Conservation (phyloP, 1,139 yeast species). For the Pichia sp. region DNA sequence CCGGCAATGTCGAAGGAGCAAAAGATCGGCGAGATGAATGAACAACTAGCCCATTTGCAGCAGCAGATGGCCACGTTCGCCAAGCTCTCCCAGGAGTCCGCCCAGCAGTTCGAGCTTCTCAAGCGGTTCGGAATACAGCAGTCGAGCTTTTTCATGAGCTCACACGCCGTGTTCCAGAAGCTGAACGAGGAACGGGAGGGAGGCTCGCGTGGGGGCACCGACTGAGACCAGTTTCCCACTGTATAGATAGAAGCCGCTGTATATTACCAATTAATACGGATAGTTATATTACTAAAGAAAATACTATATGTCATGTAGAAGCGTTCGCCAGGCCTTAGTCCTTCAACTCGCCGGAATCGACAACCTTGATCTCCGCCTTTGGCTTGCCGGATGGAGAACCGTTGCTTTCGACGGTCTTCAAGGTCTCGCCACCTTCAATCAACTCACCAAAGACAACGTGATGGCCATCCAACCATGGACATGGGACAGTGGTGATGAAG, state of each 20-base stretch:
- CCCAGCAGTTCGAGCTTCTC: constrained; percentile 25
- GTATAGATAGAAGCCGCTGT: neutral
- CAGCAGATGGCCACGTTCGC: constrained; percentile 21
- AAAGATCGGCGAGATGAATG: constrained; percentile 19
- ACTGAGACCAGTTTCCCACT: neutral
- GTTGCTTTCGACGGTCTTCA: constrained; percentile 81
- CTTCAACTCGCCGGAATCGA: constrained; percentile 80
- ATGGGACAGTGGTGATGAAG: constrained; percentile 94
- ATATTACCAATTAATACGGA: neutral
- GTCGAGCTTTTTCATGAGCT: constrained; percentile 28
- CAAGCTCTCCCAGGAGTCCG: constrained; percentile 20
- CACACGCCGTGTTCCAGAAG: constrained; percentile 29
- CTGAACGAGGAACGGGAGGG: constrained; percentile 26
- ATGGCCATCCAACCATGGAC: constrained; percentile 97
- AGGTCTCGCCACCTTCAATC: constrained; percentile 81
- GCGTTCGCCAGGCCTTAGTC: neutral
- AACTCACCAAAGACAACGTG: constrained; percentile 99
- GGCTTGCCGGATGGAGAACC: constrained; percentile 88
- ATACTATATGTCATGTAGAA: neutral
- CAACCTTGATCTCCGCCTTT: constrained; percentile 70
- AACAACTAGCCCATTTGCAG: constrained; percentile 23
- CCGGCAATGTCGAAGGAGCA: neutral
- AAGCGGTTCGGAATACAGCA: constrained; percentile 27
- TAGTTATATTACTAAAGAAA: neutral
- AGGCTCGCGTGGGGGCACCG: neutral